Conservation (phyloP, 2,329 filamentous ascomycete species). For the Colletotrichum sidae region DNA sequence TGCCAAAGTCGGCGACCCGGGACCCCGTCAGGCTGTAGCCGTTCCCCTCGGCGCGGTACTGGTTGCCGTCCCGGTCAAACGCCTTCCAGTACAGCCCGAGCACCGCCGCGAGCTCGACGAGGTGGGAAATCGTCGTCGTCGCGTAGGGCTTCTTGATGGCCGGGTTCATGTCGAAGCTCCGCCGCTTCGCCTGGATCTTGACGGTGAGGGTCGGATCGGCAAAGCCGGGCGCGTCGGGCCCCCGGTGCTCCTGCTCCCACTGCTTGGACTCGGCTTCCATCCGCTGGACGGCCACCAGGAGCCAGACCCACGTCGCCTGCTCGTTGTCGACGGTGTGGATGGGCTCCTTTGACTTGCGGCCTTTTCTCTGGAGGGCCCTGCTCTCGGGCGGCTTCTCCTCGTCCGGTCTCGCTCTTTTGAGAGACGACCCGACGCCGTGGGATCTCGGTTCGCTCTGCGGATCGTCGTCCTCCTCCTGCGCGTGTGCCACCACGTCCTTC, state of each 20-base stretch:
- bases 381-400: no score
- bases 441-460: neutral
- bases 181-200: conserved; percentile 10
- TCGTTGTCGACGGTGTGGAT: conserved; percentile 30
- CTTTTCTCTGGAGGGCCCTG: no score
- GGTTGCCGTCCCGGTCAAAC: conserved; percentile 50
- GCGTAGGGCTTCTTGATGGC: conserved; percentile 46
- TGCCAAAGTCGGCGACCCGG: conserved; percentile 48
- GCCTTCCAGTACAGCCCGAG: conserved; percentile 55
- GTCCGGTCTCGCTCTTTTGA: no score
- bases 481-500: neutral
- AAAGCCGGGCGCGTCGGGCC: neutral
- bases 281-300: conserved; percentile 15
- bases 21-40: conserved; percentile 48
- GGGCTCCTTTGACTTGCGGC: neutral
- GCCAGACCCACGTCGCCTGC: conserved; percentile 15
- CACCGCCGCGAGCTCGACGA: conserved; percentile 49
- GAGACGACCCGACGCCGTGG: no score
- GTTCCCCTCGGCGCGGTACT: conserved; percentile 51
- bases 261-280: conserved; percentile 21
- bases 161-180: conserved; percentile 23
- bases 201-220: conserved; percentile 5
- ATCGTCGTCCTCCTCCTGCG: neutral
- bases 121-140: conserved; percentile 49
- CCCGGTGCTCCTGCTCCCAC: neutral